Base-by-base conservation (phyloP, 345 rosid genomes). In the Alliaria petiolata region DNA sequence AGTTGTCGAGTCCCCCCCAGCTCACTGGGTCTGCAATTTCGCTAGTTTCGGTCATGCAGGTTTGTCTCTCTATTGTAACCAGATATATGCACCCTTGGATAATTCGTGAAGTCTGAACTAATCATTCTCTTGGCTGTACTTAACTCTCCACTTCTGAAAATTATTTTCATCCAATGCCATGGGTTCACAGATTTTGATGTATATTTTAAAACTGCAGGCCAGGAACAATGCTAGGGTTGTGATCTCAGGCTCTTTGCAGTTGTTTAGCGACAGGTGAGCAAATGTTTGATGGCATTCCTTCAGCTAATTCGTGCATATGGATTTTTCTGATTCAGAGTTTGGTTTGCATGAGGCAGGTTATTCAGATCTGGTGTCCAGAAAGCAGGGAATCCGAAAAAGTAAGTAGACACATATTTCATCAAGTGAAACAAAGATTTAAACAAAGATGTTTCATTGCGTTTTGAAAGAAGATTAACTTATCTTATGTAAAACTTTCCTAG, bases 151-250 rank as follows among this genome's bases (percentile, higher is more conserved):
- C 17, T 40, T 50, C 4, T 34, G 49, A 25, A 19, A n/a, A 1
- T 13, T 55, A 10, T 31, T 8, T 62, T 49, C 43, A 12, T 46
- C 20, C 14, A 30, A 0, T 62, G 36, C 36, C 8, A 19, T 70
- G 33, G 22, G 62, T 51, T 47, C 56, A 35, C 12, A 40, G 9
- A 19, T 47, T 36, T 22, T 62, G 46, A 70, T 76, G 14, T 33
- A 1, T 39, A 49, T 65, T n/a, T 25, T 2, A 17, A 54, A 62
- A 46, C 53, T 78, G 84, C 88, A 82, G 89, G 89, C 91, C 55
- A 85, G 86, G 81, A 89, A 86, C 84, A 89, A 86, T 80, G 95
- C 91, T 71, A 82, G 89, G 70, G 79, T 85, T 71, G 81, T 81
- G 85, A 80, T 89, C 42, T 47, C 88, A 11, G 91, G 88, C 69